Base-by-base conservation (phyloP, 768 basidiomycete species). In the Gloeopeniophorella convolvens region DNA sequence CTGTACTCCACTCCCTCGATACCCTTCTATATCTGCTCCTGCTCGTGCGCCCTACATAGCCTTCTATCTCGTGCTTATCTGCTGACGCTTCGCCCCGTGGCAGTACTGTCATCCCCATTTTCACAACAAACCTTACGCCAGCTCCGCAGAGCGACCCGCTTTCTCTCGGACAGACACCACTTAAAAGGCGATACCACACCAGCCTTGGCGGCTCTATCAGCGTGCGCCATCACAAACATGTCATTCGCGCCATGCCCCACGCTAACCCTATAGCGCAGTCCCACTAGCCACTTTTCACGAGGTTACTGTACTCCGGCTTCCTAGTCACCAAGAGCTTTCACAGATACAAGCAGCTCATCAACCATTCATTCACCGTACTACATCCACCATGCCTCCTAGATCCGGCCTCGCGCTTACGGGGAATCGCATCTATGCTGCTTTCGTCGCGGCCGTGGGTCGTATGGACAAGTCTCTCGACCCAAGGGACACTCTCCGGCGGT, bases 391-490 rank as follows among this genome's bases (percentile, higher is more conserved):
- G 57, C 36, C 34, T 18, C 40, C 44, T 36, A 45, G 47, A 44
- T 18, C 42, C 7, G 15, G 13, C 23, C 5, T 56, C 26, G 40
- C 41, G 11, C 37, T 51, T 9, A 18, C 56, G 6, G 20, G 31
- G 15, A 58, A 47, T 31, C 44, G 48, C 16, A 15, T 73, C 28
- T 23, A 65, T 3, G 42, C 68, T 32, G 84, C 86, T 16, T 64
- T 89, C 40, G 51, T 73, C 18, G 77, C 82, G 20, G 86, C 78
- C 3, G 74, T 83, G 9, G 76, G 70, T 24, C 77, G 85, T 8
- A 70, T 91, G 23, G 86, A 91, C 72, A 85, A 82, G 66, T 87
- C 84, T 0, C 62, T 89, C n/a, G 80, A 81, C 10, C 88, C 88
- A 1, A 58, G 66, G 12, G 75, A 85, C 56, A 89, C 85, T 4